These are phyloP conservation scores for Sodiomyces alkalinus DNA, from an alignment of 2,329 filamentous ascomycete genomes.

Conservation along the genomic window DNA sequence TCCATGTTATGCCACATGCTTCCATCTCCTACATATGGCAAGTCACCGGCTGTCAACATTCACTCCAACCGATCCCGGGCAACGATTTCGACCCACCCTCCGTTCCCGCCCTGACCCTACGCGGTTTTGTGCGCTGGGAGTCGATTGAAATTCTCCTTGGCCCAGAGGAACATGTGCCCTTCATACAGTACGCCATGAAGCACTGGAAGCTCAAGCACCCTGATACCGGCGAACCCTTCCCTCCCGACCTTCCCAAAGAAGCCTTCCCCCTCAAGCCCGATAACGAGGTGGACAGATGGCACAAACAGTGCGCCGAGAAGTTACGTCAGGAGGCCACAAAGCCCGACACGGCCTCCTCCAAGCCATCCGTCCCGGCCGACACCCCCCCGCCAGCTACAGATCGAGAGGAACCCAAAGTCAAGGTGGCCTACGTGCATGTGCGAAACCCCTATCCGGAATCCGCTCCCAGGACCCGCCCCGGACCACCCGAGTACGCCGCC, in stretches of 20 bases:
- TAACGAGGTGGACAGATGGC: constrained; percentile 71
- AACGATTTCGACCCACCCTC: constrained; percentile 60
- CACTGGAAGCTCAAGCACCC: constrained; percentile 65
- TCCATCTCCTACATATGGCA: constrained; percentile 88
- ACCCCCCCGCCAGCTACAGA: constrained; percentile 12
- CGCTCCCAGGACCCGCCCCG: constrained; percentile 13
- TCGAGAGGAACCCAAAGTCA: constrained; percentile 19
- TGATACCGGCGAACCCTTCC: constrained; percentile 55
- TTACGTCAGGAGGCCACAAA: constrained; percentile 45
- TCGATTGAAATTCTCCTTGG: constrained; percentile 78
- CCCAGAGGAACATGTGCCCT: constrained; percentile 75
- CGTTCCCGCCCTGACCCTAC: constrained; percentile 66
- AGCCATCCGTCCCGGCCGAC: constrained; percentile 10
- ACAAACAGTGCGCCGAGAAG: constrained; percentile 58
- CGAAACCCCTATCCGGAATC: constrained; percentile 15
- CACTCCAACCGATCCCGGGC: constrained; percentile 54
- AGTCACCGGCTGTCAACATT: constrained; percentile 79
- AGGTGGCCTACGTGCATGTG: constrained; percentile 20
- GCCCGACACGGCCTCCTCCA: constrained; percentile 15
- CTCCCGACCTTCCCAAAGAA: constrained; percentile 37
- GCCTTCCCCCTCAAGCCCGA: constrained; percentile 62
- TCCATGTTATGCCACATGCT: constrained; percentile 56
- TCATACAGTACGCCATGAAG: constrained; percentile 65
- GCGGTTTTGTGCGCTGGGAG: constrained; percentile 88
- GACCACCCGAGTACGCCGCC: constrained; percentile 16